A percentile compares a stretch with the other conserved stretches of the same genome.
phyloP scores from a whole-genome alignment of 1,139 yeast genomes.

The Yamadazyma jaroonii region DNA sequence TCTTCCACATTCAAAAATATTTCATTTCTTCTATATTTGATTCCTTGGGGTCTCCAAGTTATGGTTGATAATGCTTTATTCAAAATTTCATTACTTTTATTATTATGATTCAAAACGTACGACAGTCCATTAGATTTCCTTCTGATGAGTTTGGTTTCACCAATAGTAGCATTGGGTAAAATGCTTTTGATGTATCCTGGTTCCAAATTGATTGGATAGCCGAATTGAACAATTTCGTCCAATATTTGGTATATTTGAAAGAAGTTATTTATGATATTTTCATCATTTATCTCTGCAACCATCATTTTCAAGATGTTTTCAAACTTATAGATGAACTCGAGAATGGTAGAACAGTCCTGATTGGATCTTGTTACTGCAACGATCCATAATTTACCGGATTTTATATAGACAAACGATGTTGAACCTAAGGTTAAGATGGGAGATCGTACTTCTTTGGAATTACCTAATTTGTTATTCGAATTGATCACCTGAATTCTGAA shows the following conservation, averaged over 20 bases:
- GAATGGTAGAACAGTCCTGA: slow-evolving; percentile 75
- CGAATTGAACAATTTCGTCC: slow-evolving; percentile 78
- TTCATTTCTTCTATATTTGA: slow-evolving; percentile 81
- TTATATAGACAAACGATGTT: slow-evolving; percentile 82
- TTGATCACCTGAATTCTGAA: slow-evolving; percentile 88
- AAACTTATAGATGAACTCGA: slow-evolving; percentile 74
- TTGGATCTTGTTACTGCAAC: slow-evolving; percentile 88
- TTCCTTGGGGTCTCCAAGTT: slow-evolving; percentile 71
- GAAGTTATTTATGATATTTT: slow-evolving; percentile 49
- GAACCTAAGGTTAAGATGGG: slow-evolving; percentile 92
- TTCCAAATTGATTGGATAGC: slow-evolving; percentile 78
- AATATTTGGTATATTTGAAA: slow-evolving; percentile 69
- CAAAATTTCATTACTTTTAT: slow-evolving; percentile 13
- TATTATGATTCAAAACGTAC: slow-evolving; percentile 9
- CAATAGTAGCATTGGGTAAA: slow-evolving; percentile 20
- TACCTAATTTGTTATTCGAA: slow-evolving; percentile 25
- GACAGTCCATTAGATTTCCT: slow-evolving; percentile 13
- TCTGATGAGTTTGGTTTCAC: slow-evolving; percentile 21
- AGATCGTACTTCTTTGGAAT: slow-evolving; percentile 46
- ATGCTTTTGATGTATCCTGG: slow-evolving; percentile 29
- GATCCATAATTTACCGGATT: slow-evolving; percentile 68
- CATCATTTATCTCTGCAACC: slow-evolving; percentile 25
- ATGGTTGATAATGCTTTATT: slow-evolving; percentile 14
- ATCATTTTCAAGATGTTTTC: slow-evolving; percentile 38
- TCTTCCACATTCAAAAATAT: slow-evolving; percentile 77